Conservation (phyloP, 2,329 filamentous ascomycete genomes). For the Paracorniculantispora psalliotae region DNA sequence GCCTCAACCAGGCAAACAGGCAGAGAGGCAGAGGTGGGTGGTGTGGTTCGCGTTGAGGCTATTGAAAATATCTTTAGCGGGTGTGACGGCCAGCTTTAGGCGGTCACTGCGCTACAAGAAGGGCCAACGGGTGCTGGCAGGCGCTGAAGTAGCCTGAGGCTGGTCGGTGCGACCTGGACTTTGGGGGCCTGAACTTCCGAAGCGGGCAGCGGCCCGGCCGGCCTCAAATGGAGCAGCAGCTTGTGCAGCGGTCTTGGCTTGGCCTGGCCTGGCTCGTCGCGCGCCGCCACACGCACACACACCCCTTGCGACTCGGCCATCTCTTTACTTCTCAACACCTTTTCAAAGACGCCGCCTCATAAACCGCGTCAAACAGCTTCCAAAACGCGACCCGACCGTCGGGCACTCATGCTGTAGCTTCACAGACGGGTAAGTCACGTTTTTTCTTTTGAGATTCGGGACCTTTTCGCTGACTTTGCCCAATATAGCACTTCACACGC, state of each 20-base stretch:
- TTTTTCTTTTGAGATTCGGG: neutral
- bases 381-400: conserved; percentile 4
- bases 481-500: neutral
- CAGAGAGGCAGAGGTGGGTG: too few species aligned
- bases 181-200: neutral
- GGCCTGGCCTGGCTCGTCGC: conserved; percentile 1
- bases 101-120: neutral
- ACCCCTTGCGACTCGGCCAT: conserved; percentile 9
- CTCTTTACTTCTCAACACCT: neutral
- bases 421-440: neutral
- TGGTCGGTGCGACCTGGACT: neutral
- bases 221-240: conserved; percentile 4
- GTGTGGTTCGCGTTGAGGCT: too few species aligned
- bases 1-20: too few species aligned
- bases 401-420: neutral
- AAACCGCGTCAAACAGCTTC: conserved; percentile 8
- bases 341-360: neutral
- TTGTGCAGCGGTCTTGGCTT: neutral
- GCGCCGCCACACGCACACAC: too few species aligned
- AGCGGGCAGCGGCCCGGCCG: neutral
- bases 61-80: too few species aligned
- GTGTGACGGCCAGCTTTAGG: too few species aligned
- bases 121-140: neutral
- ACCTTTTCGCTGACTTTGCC: neutral
- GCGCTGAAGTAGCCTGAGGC: neutral